Conservation (phyloP, 169 alveolate species). For the Eimeria tenella region DNA sequence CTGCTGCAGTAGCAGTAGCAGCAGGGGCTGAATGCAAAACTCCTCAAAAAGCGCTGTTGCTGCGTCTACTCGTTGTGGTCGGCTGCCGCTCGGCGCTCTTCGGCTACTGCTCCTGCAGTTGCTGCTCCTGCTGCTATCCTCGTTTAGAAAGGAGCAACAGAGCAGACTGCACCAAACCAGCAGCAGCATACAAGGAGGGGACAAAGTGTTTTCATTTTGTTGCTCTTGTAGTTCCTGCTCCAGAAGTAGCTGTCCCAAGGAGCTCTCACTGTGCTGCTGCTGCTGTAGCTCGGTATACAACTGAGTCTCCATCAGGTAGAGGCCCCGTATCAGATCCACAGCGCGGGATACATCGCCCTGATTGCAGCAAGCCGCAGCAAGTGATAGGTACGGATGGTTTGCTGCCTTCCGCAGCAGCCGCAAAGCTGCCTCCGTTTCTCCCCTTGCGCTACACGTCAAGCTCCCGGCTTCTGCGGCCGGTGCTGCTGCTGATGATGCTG, state of each 20-base stretch:
- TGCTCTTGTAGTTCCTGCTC: background rate
- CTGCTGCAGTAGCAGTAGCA: slow-evolving; percentile 44
- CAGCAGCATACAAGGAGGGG: slow-evolving; percentile 25
- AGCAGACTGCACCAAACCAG: background rate
- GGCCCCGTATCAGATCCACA: background rate
- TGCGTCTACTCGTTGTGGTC: background rate
- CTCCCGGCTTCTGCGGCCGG: background rate
- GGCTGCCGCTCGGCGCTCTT: background rate
- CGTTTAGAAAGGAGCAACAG: background rate
- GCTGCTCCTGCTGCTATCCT: slow-evolving; percentile 11
- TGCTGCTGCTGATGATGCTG: slow-evolving; percentile 17
- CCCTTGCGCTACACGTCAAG: background rate
- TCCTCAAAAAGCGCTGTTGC: slow-evolving; percentile 18
- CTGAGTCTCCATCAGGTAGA: background rate
- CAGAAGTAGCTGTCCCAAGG: background rate
- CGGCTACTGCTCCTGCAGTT: slow-evolving; percentile 10
- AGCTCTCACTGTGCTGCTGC: slow-evolving; percentile 23
- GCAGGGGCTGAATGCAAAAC: slow-evolving; percentile 33
- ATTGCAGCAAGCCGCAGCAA: slow-evolving; percentile 36
- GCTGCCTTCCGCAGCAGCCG: slow-evolving; percentile 19
- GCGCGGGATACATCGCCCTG: background rate
- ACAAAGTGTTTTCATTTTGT: background rate
- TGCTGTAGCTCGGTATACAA: slow-evolving; percentile 28
- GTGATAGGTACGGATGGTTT: slow-evolving; percentile 11
- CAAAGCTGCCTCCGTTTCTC: slow-evolving; percentile 16